Evolutionary conservation across 1,139 yeast species (phyloP).

Genomic region (Pichia sorboxylosa): DNA sequence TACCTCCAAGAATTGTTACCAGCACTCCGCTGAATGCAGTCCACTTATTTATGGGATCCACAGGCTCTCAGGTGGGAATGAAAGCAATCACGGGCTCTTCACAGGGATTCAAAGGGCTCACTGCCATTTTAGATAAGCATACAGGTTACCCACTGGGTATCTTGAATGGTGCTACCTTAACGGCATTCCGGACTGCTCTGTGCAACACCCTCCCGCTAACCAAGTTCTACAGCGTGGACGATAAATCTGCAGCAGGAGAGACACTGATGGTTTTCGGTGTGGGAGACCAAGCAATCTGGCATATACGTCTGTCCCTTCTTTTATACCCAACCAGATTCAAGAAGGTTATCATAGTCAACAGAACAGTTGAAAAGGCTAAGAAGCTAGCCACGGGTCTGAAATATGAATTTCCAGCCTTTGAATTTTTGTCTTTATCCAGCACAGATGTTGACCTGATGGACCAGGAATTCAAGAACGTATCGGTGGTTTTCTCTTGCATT

Average conservation of each 20-base stretch:
- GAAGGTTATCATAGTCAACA: slow-evolving; percentile 36
- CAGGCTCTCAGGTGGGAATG: slow-evolving; percentile 31
- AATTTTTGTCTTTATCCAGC: slow-evolving; percentile 18
- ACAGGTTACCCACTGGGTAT: slow-evolving; percentile 44
- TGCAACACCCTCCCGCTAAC: slow-evolving; percentile 40
- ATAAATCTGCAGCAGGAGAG: slow-evolving; percentile 7
- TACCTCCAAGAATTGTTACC: slow-evolving; percentile 31
- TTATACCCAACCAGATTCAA: slow-evolving; percentile 29
- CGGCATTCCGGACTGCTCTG: slow-evolving; percentile 61
- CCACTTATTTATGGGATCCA: slow-evolving; percentile 57
- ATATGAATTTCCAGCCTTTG: slow-evolving; percentile 13
- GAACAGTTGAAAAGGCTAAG: slow-evolving; percentile 34
- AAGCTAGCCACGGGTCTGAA: slow-evolving; percentile 24
- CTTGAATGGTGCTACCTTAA: slow-evolving; percentile 46
- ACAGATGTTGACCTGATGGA: slow-evolving; percentile 13
- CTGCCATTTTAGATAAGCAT: slow-evolving; percentile 36
- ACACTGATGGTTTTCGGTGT: slow-evolving; percentile 42
- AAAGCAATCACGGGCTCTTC: slow-evolving; percentile 40
- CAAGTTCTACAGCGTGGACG: slow-evolving; percentile 25
- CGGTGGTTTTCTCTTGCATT: slow-evolving; percentile 46
- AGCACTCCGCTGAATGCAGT: slow-evolving; percentile 26
- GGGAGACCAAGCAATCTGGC: slow-evolving; percentile 66
- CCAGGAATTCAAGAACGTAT: slow-evolving; percentile 23
- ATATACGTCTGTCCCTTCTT: slow-evolving; percentile 34
- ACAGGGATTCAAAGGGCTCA: slow-evolving; percentile 41